These are phyloP conservation scores for Fusarium papillatum DNA, from an alignment of 2,329 filamentous ascomycete genomes.

Conservation along the genomic window DNA sequence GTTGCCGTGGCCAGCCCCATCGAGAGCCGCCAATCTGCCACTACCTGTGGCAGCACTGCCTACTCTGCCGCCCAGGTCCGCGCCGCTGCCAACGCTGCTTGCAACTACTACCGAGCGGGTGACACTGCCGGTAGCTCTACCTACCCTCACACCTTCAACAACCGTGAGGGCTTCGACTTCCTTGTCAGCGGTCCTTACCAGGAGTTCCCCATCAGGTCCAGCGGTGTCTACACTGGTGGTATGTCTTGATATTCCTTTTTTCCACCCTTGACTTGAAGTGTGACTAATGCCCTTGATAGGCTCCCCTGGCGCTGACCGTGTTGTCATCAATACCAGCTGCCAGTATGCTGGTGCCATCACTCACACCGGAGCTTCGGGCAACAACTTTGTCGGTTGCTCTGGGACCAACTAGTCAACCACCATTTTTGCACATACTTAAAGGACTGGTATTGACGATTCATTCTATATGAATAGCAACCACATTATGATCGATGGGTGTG, in stretches of 20 bases:
- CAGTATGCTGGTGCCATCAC: constrained; percentile 75
- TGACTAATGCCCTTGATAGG: constrained; percentile 34
- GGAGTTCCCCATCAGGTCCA: constrained; percentile 53
- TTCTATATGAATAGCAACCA: neutral
- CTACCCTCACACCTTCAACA: constrained; percentile 56
- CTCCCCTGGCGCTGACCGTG: constrained; percentile 74
- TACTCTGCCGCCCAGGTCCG: constrained; percentile 46
- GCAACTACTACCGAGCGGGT: constrained; percentile 38
- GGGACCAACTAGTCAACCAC: constrained; percentile 50
- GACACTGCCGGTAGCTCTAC: constrained; percentile 45
- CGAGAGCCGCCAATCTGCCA: constrained; percentile 39
- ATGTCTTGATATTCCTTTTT: constrained; percentile 17
- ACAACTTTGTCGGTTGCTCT: constrained; percentile 76
- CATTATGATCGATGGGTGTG: neutral
- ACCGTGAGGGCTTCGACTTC: constrained; percentile 55
- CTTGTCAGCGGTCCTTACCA: constrained; percentile 50
- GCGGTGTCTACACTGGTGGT: constrained; percentile 53
- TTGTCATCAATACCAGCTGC: constrained; percentile 71
- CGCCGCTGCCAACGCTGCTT: constrained; percentile 46
- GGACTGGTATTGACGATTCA: neutral
- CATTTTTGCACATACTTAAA: neutral
- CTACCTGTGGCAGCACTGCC: constrained; percentile 47
- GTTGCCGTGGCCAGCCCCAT: constrained; percentile 45
- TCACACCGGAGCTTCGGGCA: constrained; percentile 77
- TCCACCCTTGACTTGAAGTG: fast-evolving